Evolutionary conservation across 2,329 filamentous ascomycete species (phyloP).

Genomic region (Grosmannia serpens): DNA sequence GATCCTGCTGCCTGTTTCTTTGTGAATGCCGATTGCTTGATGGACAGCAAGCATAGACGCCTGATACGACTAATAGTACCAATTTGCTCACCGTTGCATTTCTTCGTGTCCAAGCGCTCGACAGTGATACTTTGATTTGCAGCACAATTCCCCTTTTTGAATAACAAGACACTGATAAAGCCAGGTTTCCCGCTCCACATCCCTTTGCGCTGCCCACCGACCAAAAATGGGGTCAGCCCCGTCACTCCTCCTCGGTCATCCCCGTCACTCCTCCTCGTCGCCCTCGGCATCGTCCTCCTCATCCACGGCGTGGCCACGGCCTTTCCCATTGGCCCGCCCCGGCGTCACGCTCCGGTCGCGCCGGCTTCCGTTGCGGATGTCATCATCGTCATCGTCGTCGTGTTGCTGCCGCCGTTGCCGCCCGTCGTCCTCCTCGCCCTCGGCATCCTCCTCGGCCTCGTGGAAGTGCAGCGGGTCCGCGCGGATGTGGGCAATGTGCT

Average conservation of each 20-base stretch:
- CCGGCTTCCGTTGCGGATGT: slow-evolving; percentile 2
- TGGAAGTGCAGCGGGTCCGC: slow-evolving; percentile 39
- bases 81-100: not conserved
- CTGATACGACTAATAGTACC: not conserved
- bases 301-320: slow-evolving; percentile 7
- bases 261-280: slow-evolving; percentile 22
- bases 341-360: slow-evolving; percentile 9
- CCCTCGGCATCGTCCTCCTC: slow-evolving; percentile 32
- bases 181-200: not conserved
- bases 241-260: not conserved
- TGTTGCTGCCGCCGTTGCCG: slow-evolving; percentile 11
- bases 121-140: not conserved
- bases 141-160: not conserved
- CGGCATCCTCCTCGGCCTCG: slow-evolving; percentile 23
- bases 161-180: not conserved
- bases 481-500: slow-evolving; percentile 41
- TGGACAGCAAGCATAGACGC: not conserved
- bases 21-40: not conserved
- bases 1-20: not conserved
- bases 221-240: not conserved
- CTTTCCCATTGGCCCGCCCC: slow-evolving; percentile 8
- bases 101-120: too few species aligned
- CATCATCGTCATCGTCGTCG: not conserved
- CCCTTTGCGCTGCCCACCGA: not conserved
- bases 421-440: slow-evolving; percentile 16